Evolutionary conservation across 345 rosid genomes (phyloP), one percentile per base, ranked within the genome.

Genomic region (Melaleuca alternifolia): DNA sequence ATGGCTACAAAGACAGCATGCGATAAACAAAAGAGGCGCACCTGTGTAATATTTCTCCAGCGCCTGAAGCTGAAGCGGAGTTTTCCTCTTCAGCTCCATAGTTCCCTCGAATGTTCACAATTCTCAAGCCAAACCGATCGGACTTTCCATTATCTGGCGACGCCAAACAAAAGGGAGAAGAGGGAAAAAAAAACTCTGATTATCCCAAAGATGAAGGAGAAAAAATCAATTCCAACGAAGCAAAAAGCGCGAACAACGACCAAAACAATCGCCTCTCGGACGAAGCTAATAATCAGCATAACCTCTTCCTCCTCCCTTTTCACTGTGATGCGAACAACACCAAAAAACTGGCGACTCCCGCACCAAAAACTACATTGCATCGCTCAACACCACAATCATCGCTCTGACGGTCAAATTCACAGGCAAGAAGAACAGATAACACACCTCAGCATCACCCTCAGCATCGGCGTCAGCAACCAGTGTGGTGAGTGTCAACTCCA

Each of bases 11-110:
- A 52, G 14, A 83, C 5, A 10, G 26, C 3, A 57, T 23, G 23
- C 33, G 44, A 84, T 50, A 48, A 26, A 76, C 23, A 83, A 23
- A 65, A 30, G 28, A 54, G 41, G 26, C 7, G 11, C 48, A 96
- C 99, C 96, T 71, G 91, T 90, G 90, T 93, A 97, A 85, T 93
- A 91, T 71, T 87, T 86, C 89, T 93, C 94, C 54, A 97, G 98
- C 71, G 95, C 93, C 89, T 92, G 89, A 91, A 93, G 92, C 92
- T 95, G 99, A 57, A 85, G 88, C 30, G 93, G 91, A 30, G 98
- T 91, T 91, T 97, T 96, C 89, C 91, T 96, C 95, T 92, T 95
- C 91, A 89, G 91, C 57, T 92, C 92, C 87, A 88, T 84, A 50
- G 15, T 86, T 77, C 46, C 71, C 85, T 83, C 54, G 83, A 51